Base-by-base conservation (phyloP, 257 asterid genomes). In the Solanum pinnatisectum region DNA sequence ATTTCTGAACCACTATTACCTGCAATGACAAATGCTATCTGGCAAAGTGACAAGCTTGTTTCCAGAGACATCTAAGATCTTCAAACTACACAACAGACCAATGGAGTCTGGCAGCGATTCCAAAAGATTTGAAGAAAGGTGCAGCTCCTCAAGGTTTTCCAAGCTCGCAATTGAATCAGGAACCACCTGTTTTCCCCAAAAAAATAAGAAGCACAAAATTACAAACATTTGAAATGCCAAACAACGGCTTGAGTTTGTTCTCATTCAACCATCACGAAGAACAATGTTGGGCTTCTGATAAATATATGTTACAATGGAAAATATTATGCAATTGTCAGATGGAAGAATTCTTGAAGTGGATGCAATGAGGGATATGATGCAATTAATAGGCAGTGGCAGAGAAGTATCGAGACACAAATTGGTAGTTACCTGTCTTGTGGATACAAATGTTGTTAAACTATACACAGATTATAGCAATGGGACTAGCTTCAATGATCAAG, bases 1-100 rank as follows among this genome's bases (percentile, higher is more conserved):
- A 82, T 46, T 49, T 32, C 5, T 82, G 44, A 82, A 82, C 86
- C 44, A 82, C 65, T 49, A 65, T 90, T 89, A 95, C 98, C 98
- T 92, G 98, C 99, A 97, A 39, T 92, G 97, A 88, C 93, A 95
- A 78, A 97, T 95, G 90, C 98, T 94, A 90, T 97, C 98, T 25
- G 99, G 97, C 88, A 97, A 93, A 84, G 94, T 90, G 56, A 87
- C 89, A 73, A 97, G 98, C 90, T 92, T 93, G 94, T 97, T 97
- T n/a, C 94, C 90, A 9, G 98, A 95, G 78, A 95, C 91, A 91
- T 97, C 91, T 76, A 97, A 87, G 89, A 92, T 86, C 90, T 91
- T 93, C 93, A 97, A 87, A 88, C 91, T 94, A 36, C 91, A 91
- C 91, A 96, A 84, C 85, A 95, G 88, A 65, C 99, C 98, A 8